Percentiles rank a stretch among this genome's conserved stretches.
Evolutionary conservation across 345 rosid genomes (phyloP).

Genomic region (Sisymbrium altissimum): DNA sequence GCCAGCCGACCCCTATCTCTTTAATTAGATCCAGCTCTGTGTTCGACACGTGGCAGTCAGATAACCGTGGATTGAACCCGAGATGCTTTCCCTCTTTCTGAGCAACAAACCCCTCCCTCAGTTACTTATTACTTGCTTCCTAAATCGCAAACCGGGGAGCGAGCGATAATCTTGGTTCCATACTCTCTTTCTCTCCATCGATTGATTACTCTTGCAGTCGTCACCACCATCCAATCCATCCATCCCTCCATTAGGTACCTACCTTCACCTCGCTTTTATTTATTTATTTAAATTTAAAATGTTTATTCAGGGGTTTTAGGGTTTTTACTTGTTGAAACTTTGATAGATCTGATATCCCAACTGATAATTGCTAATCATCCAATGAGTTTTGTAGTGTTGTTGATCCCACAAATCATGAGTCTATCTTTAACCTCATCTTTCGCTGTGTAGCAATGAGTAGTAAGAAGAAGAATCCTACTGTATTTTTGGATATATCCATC

Average conservation of each 20-base stretch:
- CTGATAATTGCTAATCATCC: neutral
- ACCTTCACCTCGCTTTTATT: too few species aligned
- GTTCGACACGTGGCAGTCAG: slow-evolving; percentile 13
- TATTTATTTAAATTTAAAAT: neutral
- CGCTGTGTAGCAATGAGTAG: slow-evolving; percentile 44
- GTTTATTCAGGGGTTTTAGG: slow-evolving; percentile 4
- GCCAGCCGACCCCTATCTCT: neutral
- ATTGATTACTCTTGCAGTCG: neutral
- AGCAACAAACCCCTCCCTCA: too few species aligned
- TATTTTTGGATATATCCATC: slow-evolving; percentile 72
- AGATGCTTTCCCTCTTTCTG: too few species aligned
- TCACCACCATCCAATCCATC: too few species aligned
- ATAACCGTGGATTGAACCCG: neutral
- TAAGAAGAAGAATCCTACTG: slow-evolving; percentile 62
- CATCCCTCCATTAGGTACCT: too few species aligned
- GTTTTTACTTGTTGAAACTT: neutral
- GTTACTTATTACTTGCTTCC: neutral
- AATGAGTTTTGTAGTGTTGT: neutral
- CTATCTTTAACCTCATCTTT: neutral
- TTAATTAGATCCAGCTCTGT: neutral
- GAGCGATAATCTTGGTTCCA: neutral
- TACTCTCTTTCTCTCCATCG: too few species aligned
- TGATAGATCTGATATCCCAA: neutral
- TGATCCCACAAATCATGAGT: neutral
- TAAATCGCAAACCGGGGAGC: neutral